Conservation (phyloP, 805 yeast genomes). For the Starmerella apis region DNA sequence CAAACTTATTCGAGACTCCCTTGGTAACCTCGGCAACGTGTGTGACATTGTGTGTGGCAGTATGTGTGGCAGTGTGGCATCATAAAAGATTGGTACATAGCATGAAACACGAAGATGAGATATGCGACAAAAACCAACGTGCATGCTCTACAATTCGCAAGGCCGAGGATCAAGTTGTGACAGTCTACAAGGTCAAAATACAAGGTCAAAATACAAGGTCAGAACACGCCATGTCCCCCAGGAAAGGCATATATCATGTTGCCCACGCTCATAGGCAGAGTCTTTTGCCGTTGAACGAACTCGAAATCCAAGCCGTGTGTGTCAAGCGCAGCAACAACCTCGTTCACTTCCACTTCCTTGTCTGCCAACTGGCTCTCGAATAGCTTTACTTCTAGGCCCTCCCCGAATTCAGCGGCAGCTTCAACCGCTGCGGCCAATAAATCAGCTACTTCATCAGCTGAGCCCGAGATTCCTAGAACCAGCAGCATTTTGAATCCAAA, state of each 20-base stretch:
- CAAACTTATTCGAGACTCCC: too few species aligned
- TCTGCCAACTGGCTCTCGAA: conserved; percentile 14
- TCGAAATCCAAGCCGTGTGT: conserved; percentile 1
- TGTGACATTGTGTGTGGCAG: too few species aligned
- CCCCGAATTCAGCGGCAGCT: conserved; percentile 11
- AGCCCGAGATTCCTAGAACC: conserved; percentile 18
- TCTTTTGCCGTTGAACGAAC: neutral
- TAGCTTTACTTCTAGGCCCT: conserved; percentile 8
- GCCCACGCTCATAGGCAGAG: conserved; percentile 17
- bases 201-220: too few species aligned
- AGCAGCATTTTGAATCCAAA: conserved; percentile 8
- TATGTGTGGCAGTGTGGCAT: too few species aligned
- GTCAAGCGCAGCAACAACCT: conserved; percentile 11
- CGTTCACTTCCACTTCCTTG: conserved; percentile 4
- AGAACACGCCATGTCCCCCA: conserved; percentile 20
- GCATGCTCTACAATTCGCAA: too few species aligned
- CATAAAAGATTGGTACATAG: too few species aligned
- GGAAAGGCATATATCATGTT: conserved; percentile 11
- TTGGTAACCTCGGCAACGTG: too few species aligned
- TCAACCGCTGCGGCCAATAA: conserved; percentile 12
- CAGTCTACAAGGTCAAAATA: too few species aligned
- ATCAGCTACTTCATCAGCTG: conserved; percentile 17
- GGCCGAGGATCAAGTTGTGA: too few species aligned
- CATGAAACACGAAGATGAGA: too few species aligned
- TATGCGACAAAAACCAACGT: too few species aligned